phyloP scores from a whole-genome alignment of 1,284 basidiomycete species.

The Fomitopsis schrenkii region DNA sequence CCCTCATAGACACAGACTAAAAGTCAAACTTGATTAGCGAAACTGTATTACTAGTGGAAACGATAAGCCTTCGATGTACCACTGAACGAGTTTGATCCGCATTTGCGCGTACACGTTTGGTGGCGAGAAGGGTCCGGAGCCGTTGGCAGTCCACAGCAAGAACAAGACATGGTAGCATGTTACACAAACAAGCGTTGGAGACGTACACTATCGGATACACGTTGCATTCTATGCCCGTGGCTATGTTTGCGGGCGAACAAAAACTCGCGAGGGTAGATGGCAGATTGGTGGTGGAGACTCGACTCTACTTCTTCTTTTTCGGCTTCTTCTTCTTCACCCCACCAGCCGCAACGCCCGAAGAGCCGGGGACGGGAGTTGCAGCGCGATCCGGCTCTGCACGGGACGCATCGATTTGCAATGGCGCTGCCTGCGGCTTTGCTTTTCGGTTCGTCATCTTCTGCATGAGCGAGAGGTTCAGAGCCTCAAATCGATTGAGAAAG shows the following conservation, averaged over 20 bases:
- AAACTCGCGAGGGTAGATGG: too few relatives aligned
- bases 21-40: too few relatives aligned
- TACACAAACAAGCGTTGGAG: neutral
- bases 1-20: too few relatives aligned
- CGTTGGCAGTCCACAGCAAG: too few relatives aligned
- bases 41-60: too few relatives aligned
- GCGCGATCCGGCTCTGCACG: conserved; percentile 19
- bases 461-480: conserved; percentile 79
- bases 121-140: too few relatives aligned
- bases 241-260: too few relatives aligned
- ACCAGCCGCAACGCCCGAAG: conserved; percentile 26
- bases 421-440: conserved; percentile 19
- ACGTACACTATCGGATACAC: neutral
- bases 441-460: conserved; percentile 74
- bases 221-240: neutral
- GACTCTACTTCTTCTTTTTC: conserved; percentile 48
- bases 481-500: conserved; percentile 93
- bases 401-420: conserved; percentile 7
- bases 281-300: neutral
- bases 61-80: too few relatives aligned
- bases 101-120: too few relatives aligned
- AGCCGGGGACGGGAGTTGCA: conserved; percentile 19
- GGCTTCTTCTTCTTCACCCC: conserved; percentile 50
- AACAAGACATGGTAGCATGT: too few relatives aligned
- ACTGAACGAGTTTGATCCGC: too few relatives aligned